Evolutionary conservation across 768 basidiomycete genomes (phyloP).

Genomic region (Auricularia heimuer): DNA sequence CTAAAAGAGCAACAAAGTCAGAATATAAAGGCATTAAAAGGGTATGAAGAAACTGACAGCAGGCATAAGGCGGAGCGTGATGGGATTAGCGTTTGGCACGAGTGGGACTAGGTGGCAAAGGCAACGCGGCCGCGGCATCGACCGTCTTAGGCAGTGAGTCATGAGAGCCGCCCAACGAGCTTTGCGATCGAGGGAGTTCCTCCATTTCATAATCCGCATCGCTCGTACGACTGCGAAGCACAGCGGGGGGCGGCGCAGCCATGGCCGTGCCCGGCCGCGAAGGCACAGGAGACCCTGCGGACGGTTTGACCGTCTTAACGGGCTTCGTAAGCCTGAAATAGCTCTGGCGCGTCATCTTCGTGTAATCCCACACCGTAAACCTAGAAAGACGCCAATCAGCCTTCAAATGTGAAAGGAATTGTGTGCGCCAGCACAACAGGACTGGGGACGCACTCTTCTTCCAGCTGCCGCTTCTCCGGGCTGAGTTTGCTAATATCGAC

Average conservation of each 20-base stretch:
- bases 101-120: neutral
- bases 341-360: constrained; percentile 25
- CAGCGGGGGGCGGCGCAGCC: neutral
- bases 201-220: neutral
- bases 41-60: no score
- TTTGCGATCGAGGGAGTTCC: neutral
- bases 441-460: constrained; percentile 64
- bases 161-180: neutral
- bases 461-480: constrained; percentile 83
- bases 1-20: no score
- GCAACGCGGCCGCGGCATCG: neutral
- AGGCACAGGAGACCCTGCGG: neutral
- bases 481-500: constrained; percentile 80
- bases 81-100: neutral
- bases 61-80: no score
- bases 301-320: neutral
- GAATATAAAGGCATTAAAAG: no score
- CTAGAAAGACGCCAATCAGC: neutral
- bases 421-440: no score
- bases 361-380: constrained; percentile 31
- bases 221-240: neutral
- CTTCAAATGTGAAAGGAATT: neutral
- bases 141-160: neutral
- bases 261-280: neutral
- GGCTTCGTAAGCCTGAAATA: constrained; percentile 24